A percentile compares a stretch with the other conserved stretches of the same genome.
Evolutionary conservation across 768 basidiomycete genomes (phyloP).

Genomic region (Bullera alba): DNA sequence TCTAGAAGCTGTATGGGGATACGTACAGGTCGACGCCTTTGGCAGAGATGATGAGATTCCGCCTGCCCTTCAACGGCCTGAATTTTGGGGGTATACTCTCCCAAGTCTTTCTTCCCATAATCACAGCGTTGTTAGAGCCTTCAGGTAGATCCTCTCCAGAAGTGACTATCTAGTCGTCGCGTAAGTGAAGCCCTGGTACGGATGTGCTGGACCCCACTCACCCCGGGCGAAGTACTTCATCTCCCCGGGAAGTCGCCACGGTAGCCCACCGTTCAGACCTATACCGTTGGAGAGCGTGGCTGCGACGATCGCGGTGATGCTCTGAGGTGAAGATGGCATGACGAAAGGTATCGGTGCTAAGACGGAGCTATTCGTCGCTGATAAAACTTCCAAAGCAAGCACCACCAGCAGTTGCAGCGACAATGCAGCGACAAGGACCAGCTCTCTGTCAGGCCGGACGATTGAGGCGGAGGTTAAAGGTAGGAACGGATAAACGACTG

Average conservation of each 20-base stretch:
- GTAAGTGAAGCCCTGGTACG: background rate
- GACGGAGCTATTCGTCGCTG: too few relatives aligned
- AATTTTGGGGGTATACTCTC: constrained; percentile 84
- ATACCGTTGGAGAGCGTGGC: constrained; percentile 84
- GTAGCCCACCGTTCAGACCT: constrained; percentile 64
- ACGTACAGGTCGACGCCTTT: constrained; percentile 58
- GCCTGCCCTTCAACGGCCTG: constrained; percentile 66
- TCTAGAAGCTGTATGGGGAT: background rate
- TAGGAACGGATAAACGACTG: too few relatives aligned
- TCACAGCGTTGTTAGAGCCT: constrained; percentile 61
- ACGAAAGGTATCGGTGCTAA: too few relatives aligned
- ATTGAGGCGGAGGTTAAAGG: too few relatives aligned
- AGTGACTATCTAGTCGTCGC: constrained; percentile 25
- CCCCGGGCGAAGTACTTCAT: constrained; percentile 87
- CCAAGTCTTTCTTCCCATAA: constrained; percentile 98
- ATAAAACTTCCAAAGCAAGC: too few relatives aligned
- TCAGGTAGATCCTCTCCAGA: constrained; percentile 51
- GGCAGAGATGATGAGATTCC: constrained; percentile 69
- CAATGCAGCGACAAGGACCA: too few relatives aligned
- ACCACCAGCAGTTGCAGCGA: too few relatives aligned
- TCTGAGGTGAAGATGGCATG: background rate
- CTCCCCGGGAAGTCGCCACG: constrained; percentile 83
- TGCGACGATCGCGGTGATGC: constrained; percentile 82
- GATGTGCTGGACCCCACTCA: constrained; percentile 50
- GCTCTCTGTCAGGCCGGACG: too few relatives aligned